Conservation (phyloP, 768 basidiomycete genomes). For the Phanerochaete carnosa region DNA sequence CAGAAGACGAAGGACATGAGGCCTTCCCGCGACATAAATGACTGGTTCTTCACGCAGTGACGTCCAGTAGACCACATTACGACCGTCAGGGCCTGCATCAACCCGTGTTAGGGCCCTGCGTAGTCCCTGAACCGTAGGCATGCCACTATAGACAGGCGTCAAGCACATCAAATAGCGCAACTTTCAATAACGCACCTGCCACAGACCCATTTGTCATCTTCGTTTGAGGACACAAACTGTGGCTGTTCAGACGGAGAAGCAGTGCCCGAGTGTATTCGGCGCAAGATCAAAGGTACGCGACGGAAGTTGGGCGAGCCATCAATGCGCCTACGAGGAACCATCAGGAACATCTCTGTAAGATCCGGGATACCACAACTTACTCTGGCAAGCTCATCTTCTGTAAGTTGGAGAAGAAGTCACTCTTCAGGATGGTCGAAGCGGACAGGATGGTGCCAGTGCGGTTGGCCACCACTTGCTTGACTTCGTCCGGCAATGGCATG, state of each 20-base stretch:
- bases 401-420: slow-evolving; percentile 88
- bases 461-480: slow-evolving; percentile 78
- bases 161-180: background rate
- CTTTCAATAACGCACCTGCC: slow-evolving; percentile 52
- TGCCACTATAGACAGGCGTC: slow-evolving; percentile 56
- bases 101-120: slow-evolving; percentile 76
- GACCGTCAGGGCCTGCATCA: slow-evolving; percentile 74
- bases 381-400: slow-evolving; percentile 98
- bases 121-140: slow-evolving; percentile 91
- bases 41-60: slow-evolving; percentile 95
- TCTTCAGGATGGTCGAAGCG: slow-evolving; percentile 91
- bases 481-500: slow-evolving; percentile 87
- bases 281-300: slow-evolving; percentile 63
- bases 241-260: slow-evolving; percentile 29
- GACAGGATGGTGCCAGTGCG: slow-evolving; percentile 85
- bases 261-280: slow-evolving; percentile 22
- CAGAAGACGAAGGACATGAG: slow-evolving; percentile 87
- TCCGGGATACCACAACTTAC: slow-evolving; percentile 39
- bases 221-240: slow-evolving; percentile 34
- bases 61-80: slow-evolving; percentile 86
- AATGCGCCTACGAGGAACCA: slow-evolving; percentile 53
- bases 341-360: background rate
- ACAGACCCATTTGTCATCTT: slow-evolving; percentile 63
- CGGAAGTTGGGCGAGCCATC: slow-evolving; percentile 96
- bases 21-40: slow-evolving; percentile 80